phyloP scores from a whole-genome alignment of 1,139 yeast genomes.

The Blastobotrys proliferans region DNA sequence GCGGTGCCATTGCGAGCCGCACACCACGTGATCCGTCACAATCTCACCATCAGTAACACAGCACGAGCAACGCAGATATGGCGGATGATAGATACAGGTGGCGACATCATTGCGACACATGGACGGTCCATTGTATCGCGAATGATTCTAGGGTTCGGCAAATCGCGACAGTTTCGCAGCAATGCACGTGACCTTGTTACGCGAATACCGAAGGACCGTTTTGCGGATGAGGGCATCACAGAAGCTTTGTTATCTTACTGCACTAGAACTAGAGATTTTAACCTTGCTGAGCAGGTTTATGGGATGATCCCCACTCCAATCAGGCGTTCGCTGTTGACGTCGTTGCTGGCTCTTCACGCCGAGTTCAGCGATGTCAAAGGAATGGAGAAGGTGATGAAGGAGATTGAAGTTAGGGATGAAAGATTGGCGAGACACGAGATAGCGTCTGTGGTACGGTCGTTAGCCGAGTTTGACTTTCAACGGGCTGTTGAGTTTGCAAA shows the following conservation, averaged over 20 bases:
- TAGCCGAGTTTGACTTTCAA: constrained; percentile 19
- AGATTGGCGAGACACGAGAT: constrained; percentile 22
- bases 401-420: constrained; percentile 26
- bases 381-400: constrained; percentile 38
- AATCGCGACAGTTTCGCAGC: constrained; percentile 16
- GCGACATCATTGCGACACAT: constrained; percentile 15
- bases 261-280: constrained; percentile 22
- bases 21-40: neutral
- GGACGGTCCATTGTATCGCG: constrained; percentile 16
- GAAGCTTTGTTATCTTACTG: constrained; percentile 27
- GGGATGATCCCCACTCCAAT: constrained; percentile 24
- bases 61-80: constrained; percentile 19
- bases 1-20: constrained; percentile 4
- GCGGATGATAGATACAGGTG: constrained; percentile 14
- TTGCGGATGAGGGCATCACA: constrained; percentile 23
- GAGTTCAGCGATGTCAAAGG: constrained; percentile 40
- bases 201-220: constrained; percentile 27
- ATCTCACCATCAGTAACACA: neutral
- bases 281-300: constrained; percentile 24
- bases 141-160: constrained; percentile 25
- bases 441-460: constrained; percentile 20
- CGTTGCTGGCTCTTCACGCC: constrained; percentile 41
- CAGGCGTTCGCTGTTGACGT: constrained; percentile 30
- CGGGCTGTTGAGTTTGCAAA: constrained; percentile 14
- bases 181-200: constrained; percentile 26